Percentiles rank a stretch among this genome's conserved stretches.
phyloP scores from a whole-genome alignment of 176 grass and related monocot species.

The Musa itinerans region DNA sequence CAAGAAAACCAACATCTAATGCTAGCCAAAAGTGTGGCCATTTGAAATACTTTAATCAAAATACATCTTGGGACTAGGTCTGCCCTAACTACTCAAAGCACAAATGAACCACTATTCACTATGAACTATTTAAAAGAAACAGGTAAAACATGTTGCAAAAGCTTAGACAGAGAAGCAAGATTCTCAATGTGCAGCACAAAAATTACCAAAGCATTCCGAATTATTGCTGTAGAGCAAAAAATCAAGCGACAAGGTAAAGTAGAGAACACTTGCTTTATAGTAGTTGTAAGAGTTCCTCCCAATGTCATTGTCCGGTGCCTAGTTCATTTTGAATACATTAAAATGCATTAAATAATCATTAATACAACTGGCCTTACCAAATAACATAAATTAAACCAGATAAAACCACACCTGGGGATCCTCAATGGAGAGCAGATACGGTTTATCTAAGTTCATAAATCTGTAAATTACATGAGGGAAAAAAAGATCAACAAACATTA shows the following conservation, averaged over 20 bases:
- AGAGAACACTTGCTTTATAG: slow-evolving; percentile 54
- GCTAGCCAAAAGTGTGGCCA: too few species aligned
- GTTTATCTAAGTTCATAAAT: slow-evolving; percentile 66
- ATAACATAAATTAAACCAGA: slow-evolving; percentile 23
- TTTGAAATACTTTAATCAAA: too few species aligned
- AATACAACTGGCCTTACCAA: slow-evolving; percentile 9
- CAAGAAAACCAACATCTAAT: too few species aligned
- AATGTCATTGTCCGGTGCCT: slow-evolving; percentile 94
- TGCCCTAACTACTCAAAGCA: too few species aligned
- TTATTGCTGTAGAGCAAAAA: not conserved
- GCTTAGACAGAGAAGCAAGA: not conserved
- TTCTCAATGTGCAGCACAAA: too few species aligned
- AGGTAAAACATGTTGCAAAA: not conserved
- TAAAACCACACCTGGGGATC: slow-evolving; percentile 79
- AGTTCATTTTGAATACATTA: slow-evolving; percentile 8
- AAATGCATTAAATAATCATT: slow-evolving; percentile 26
- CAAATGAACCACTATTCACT: too few species aligned
- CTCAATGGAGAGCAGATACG: slow-evolving; percentile 76
- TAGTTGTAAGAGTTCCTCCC: slow-evolving; percentile 94
- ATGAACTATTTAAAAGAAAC: too few species aligned
- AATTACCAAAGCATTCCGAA: too few species aligned
- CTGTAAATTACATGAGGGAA: slow-evolving; percentile 32
- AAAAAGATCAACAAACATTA: not conserved
- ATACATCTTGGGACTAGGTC: too few species aligned
- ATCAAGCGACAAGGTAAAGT: not conserved